Base-by-base conservation (phyloP, 2,329 filamentous ascomycete species). In the Fusarium sp. region DNA sequence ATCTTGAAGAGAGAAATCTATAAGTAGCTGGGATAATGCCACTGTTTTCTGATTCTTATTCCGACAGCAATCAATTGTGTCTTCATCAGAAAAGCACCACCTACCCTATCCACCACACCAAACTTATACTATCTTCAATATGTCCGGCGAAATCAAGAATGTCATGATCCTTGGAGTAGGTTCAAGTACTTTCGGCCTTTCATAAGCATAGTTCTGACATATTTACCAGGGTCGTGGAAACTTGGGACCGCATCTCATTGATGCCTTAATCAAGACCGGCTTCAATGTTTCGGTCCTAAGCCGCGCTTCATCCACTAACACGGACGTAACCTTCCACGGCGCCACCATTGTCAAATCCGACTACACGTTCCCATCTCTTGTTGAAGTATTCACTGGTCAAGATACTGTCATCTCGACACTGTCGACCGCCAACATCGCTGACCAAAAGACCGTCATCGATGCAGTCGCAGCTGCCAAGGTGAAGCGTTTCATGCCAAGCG, bases 401-500 rank as follows among this genome's bases (percentile, higher is more conserved):
- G 62, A 64, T n/a, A 53, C 53, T 0, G 32, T 64, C 0, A 64
- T 64, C 2, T 64, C 62, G 0, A 64, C 62, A 0, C 46, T 64
- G 3, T 64, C 62, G 2, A 64, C 60, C 1, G 59, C 60, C 13
- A 64, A 64, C 4, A 47, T 65, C 2, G 40, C 32, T 2, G 51
- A 65, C 13, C 62, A 64, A 13, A 64, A 47, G 9, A 37, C 14
- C 1, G 53, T 64, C 0, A 59, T 64, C 5, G 62, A 64, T 7
- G 62, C 62, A 0, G 62, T 47, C 8, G 32, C 41, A 11, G 40
- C 46, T 27, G 62, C 62, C 5, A 64, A 59, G 12, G 53, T 65
- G 0, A 46, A 65, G 4, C 62, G 62, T 2, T 64, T 64, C 2
- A 64, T 64, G 16, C 62, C 62, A 0, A 64, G 62, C 7, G 62